These are phyloP conservation scores for Aphanomyces stellatus DNA, from an alignment of 352 stramenopile genomes.

Conservation along the genomic window DNA sequence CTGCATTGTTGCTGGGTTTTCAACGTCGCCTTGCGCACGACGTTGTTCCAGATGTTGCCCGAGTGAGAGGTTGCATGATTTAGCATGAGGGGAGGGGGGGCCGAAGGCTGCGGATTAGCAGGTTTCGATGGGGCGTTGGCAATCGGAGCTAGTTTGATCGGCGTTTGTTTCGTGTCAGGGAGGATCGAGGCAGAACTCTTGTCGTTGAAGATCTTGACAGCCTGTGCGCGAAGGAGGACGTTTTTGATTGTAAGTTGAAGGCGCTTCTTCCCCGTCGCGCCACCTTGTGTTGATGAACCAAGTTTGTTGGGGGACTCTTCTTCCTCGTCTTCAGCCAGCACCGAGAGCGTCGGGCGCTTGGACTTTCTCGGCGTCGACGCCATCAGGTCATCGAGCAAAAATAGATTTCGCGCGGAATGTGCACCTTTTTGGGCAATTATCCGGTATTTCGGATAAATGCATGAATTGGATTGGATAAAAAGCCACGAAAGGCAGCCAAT, in stretches of 20 bases:
- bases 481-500: neutral
- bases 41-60: conserved; percentile 5
- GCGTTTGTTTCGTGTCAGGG: neutral
- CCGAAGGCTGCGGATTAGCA: neutral
- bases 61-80: neutral
- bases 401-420: too few species aligned
- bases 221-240: neutral
- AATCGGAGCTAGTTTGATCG: neutral
- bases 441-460: neutral
- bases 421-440: neutral
- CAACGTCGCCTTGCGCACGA: neutral
- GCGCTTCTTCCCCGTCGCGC: neutral
- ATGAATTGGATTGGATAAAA: neutral
- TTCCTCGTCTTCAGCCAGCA: neutral
- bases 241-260: conserved; percentile 13
- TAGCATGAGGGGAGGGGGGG: neutral
- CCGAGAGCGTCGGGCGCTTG: neutral
- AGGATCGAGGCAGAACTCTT: neutral
- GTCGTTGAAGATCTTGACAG: neutral
- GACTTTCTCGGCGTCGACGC: neutral
- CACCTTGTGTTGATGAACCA: too few species aligned
- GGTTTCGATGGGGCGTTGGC: neutral
- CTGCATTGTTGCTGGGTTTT: neutral
- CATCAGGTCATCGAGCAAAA: too few species aligned
- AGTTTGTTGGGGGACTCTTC: neutral